These are phyloP conservation scores for Sclerotinia sclerotiorum DNA, from an alignment of 2,329 filamentous ascomycete species.

Conservation along the genomic window DNA sequence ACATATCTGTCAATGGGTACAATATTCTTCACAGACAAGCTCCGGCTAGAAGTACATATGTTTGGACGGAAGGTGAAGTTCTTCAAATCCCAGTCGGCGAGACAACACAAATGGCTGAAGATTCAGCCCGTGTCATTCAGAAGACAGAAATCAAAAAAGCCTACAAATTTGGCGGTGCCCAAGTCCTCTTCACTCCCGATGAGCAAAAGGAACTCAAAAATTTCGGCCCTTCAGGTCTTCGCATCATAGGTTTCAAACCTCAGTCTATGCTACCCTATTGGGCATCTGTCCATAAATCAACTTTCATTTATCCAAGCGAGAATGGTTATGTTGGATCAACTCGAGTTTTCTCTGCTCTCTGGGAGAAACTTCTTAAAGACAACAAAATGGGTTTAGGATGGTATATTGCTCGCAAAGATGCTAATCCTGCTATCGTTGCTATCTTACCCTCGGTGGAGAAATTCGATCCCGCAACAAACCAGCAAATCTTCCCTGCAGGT, in stretches of 20 bases:
- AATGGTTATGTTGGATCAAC: slow-evolving; percentile 87
- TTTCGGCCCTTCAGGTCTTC: slow-evolving; percentile 79
- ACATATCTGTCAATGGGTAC: slow-evolving; percentile 91
- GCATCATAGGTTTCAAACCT: slow-evolving; percentile 93
- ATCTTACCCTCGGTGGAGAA: slow-evolving; percentile 73
- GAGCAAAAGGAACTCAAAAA: slow-evolving; percentile 76
- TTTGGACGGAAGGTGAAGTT: slow-evolving; percentile 84
- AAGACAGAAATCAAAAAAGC: slow-evolving; percentile 84
- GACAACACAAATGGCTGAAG: slow-evolving; percentile 74
- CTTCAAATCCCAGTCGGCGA: slow-evolving; percentile 75
- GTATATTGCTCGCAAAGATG: slow-evolving; percentile 82
- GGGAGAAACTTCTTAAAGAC: slow-evolving; percentile 78
- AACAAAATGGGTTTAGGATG: slow-evolving; percentile 85
- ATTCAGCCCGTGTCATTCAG: slow-evolving; percentile 73
- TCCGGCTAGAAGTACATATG: slow-evolving; percentile 78
- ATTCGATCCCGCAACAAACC: slow-evolving; percentile 61
- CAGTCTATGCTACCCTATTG: slow-evolving; percentile 72
- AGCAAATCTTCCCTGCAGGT: slow-evolving; percentile 74
- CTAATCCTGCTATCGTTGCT: slow-evolving; percentile 75
- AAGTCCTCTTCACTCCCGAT: slow-evolving; percentile 80
- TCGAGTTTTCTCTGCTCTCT: slow-evolving; percentile 85
- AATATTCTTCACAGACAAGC: slow-evolving; percentile 82
- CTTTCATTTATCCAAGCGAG: slow-evolving; percentile 92
- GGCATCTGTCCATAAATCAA: slow-evolving; percentile 82
- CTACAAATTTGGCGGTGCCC: slow-evolving; percentile 93